These are phyloP conservation scores for Calonectria naviculata DNA, from an alignment of 2,329 filamentous ascomycete species.

Conservation along the genomic window DNA sequence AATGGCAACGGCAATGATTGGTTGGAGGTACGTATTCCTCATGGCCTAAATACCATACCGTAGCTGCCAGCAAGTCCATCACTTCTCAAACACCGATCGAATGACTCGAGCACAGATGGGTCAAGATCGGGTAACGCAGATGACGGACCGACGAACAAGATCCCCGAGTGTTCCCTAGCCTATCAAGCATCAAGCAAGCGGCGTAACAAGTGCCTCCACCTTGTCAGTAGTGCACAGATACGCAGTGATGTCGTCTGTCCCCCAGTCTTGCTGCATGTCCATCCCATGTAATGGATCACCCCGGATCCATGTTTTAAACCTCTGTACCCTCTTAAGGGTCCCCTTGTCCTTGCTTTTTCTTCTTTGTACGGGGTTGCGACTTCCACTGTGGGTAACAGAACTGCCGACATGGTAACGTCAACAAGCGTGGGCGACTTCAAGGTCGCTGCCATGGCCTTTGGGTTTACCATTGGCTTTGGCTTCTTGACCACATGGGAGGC, in stretches of 20 bases:
- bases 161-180: not conserved
- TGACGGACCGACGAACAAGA: not conserved
- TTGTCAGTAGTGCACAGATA: not conserved
- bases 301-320: not conserved
- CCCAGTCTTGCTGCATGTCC: not conserved
- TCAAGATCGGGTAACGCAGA: not conserved
- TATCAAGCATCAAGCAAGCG: not conserved
- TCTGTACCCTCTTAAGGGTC: not conserved
- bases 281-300: not conserved
- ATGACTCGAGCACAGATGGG: not conserved
- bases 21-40: too few relatives aligned
- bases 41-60: not conserved
- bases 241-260: not conserved
- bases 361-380: not conserved
- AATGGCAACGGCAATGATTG: not conserved
- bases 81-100: not conserved
- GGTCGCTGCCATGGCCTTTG: constrained; percentile 44
- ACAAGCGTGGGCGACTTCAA: constrained; percentile 36
- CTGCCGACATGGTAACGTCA: constrained; percentile 22
- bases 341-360: not conserved
- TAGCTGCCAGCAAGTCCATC: not conserved
- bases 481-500: constrained; percentile 53
- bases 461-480: constrained; percentile 54
- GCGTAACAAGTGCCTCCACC: not conserved
- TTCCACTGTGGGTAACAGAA: not conserved